Evolutionary conservation across 2,329 filamentous ascomycete genomes (phyloP), one percentile per base, ranked within the genome.

Genomic region (Apiospora saccharicola): DNA sequence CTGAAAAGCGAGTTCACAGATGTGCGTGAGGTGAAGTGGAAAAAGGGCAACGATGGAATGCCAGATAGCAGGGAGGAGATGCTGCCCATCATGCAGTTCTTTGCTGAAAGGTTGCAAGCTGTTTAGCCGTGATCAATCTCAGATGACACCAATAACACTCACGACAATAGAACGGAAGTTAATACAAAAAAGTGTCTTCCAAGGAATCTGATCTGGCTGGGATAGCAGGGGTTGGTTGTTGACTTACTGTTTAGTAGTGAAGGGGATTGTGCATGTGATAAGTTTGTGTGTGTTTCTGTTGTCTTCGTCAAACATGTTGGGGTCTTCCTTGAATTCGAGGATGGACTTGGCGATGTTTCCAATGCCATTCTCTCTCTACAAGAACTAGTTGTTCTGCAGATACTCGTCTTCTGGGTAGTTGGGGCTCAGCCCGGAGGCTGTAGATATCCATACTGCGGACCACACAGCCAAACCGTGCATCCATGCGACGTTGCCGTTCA

Each of bases 41-140:
- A 87, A 78, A 90, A 91, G 79, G 82, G 81, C 3, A 93, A 92
- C 7, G 94, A 97, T 81, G 88, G 88, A 0, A 98, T 98, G 95
- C 94, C 95, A n/a, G 85, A 86, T 67, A 92, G 88, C 79, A 87
- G 92, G 70, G 94, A 97, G 14, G 95, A 98, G 86, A 95, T 97
- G 88, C 79, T 95, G 78, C 95, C 95, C 0, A 88, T 98, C 73
- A 98, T 98, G 94, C 90, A 92, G 78, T 98, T 92, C 77, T 88
- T 95, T 77, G 91, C 92, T 0, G 88, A 92, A 69, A 87, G 92
- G 77, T 81, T 96, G 41, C 41, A 68, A 47, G 26, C 46, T 30
- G 24, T 47, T 19, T 26, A 30, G n/a, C 10, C 30, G 19, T 47
- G 13, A 4, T 26, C 67, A 46, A 24, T 14, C 14, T 22, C 12